Percentiles rank a stretch among this genome's conserved stretches.
These are phyloP conservation scores for Perilla frutescens DNA, from an alignment of 257 asterid genomes.

Conservation along the genomic window DNA sequence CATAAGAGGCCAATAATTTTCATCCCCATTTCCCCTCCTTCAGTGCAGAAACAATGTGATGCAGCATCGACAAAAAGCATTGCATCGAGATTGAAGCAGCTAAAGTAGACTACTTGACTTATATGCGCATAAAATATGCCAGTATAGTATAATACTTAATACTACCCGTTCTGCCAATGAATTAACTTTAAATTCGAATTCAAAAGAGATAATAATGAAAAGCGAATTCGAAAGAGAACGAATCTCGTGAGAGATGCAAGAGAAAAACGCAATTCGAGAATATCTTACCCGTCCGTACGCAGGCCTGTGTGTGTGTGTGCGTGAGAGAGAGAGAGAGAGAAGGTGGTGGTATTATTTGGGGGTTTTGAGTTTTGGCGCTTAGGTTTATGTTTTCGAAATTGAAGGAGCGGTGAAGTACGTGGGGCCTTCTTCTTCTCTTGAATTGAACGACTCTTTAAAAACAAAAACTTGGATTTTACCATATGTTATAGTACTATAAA, in stretches of 20 bases:
- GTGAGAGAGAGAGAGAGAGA: constrained; percentile 10
- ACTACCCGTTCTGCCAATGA: constrained; percentile 11
- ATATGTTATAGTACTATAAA: not conserved
- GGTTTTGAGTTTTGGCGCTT: constrained; percentile 63
- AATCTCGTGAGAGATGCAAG: constrained; percentile 42
- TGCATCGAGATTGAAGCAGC: constrained; percentile 55
- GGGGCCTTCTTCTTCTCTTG: constrained; percentile 11
- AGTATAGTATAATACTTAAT: not conserved
- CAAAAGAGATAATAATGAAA: constrained; percentile 40
- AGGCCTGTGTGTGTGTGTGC: constrained; percentile 36
- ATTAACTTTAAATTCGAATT: constrained; percentile 46
- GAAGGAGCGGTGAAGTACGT: constrained; percentile 33
- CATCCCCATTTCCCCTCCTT: constrained; percentile 28
- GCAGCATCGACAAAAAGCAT: constrained; percentile 28
- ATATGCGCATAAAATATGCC: constrained; percentile 11
- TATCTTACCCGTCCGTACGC: constrained; percentile 45
- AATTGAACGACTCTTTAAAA: constrained; percentile 3
- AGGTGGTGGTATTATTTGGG: not conserved
- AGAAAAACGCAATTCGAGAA: constrained; percentile 54
- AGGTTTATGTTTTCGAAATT: constrained; percentile 54
- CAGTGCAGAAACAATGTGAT: constrained; percentile 16
- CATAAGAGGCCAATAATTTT: constrained; percentile 18
- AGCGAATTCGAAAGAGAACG: constrained; percentile 36
- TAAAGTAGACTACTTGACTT: constrained; percentile 26
- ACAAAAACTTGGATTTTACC: constrained; percentile 11